These are phyloP conservation scores for Tothia fuscella DNA, from an alignment of 2,329 filamentous ascomycete genomes.

Conservation along the genomic window DNA sequence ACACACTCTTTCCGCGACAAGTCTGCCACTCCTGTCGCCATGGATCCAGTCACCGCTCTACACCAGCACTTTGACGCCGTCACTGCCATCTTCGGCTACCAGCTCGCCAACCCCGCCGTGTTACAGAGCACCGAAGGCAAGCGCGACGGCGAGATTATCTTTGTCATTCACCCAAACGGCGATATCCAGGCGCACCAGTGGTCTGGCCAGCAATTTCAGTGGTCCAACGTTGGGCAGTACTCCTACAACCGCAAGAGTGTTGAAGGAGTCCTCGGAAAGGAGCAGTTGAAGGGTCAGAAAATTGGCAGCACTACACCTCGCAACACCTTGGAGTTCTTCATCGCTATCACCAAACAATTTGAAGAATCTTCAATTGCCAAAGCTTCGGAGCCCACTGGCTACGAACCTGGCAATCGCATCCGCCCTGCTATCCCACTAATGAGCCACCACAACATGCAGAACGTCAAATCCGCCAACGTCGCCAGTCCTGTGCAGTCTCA, in stretches of 20 bases:
- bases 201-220: slow-evolving; percentile 27
- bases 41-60: slow-evolving; percentile 7
- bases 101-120: slow-evolving; percentile 29
- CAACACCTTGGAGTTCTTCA: slow-evolving; percentile 6
- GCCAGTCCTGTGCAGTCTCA: no score
- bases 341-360: slow-evolving; percentile 8
- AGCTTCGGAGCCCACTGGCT: slow-evolving; percentile 4
- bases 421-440: slow-evolving; percentile 1
- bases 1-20: no score
- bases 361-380: slow-evolving; percentile 5
- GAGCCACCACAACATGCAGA: not conserved
- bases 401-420: not conserved
- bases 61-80: slow-evolving; percentile 18
- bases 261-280: slow-evolving; percentile 28
- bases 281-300: slow-evolving; percentile 8
- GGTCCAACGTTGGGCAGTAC: slow-evolving; percentile 34
- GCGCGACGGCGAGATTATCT: slow-evolving; percentile 31
- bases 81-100: slow-evolving; percentile 28
- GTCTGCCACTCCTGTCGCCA: not conserved
- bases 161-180: slow-evolving; percentile 35
- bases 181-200: slow-evolving; percentile 37
- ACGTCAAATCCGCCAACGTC: no score
- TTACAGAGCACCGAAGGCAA: slow-evolving; percentile 22
- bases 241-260: slow-evolving; percentile 29
- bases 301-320: slow-evolving; percentile 8